Base-by-base conservation (phyloP, 75 land plant species). In the Sequoia sempervirens region DNA sequence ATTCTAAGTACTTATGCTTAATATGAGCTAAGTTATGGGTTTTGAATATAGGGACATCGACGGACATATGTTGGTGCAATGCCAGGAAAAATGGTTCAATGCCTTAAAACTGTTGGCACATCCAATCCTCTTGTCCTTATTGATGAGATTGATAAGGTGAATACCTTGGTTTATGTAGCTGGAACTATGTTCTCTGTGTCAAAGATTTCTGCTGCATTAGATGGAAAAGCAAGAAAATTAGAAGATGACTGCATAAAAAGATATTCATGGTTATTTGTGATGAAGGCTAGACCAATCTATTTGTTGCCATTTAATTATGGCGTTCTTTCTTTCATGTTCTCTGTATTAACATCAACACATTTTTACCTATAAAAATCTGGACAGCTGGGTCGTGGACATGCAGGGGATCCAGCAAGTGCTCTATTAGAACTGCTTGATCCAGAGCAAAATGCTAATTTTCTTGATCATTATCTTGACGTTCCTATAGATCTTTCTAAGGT, bases 1-100 rank as follows among this genome's bases (percentile, higher is more conserved):
- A 23, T 30, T 81, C 11, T 69, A 54, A 36, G 40, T 20, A 47
- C 46, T 69, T 30, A 40, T 12, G 18, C 84, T 12, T n/a, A 30
- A 46, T 50, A 32, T 47, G 28, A 8, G 20, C 46, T n/a, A 76
- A 80, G 26, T 28, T 54, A 52, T 81, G 73, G 74, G 37, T 37
- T 50, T 75, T 80, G 32, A 69, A 30, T 87, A 10, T 84, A 97
- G 99, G 99, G 99, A 6, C 99, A 97, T 89, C 95, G 99, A 30
- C 88, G 99, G 61, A 97, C 99, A 34, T 97, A 96, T 83, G 93
- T 96, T 87, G 99, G 99, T 85, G 99, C 99, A 2, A 97, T 97
- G 99, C 99, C 99, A 66, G 99, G 99, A 81, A 97, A 97, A 86
- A 97, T 97, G 92, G 99, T 97, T 80, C 98, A 97, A 84, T 97